phyloP scores from a whole-genome alignment of 2,329 filamentous ascomycete genomes.

The Chaetomium globosum region DNA sequence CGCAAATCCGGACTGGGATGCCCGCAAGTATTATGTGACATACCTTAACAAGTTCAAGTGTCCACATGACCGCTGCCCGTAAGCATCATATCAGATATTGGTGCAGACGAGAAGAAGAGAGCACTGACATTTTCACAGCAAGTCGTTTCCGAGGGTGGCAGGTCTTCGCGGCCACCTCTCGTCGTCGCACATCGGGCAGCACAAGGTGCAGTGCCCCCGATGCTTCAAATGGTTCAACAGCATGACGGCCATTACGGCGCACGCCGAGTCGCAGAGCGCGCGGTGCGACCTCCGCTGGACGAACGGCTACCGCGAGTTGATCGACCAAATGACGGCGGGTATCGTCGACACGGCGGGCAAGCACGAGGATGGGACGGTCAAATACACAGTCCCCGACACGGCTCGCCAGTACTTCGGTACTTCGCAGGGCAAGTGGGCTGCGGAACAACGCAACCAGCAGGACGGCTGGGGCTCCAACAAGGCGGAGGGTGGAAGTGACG shows the following conservation, averaged over 20 bases:
- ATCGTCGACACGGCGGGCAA: constrained; percentile 43
- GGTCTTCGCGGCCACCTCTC: constrained; percentile 49
- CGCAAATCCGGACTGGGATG: constrained; percentile 51
- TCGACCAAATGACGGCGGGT: constrained; percentile 47
- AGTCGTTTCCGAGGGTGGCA: constrained; percentile 43
- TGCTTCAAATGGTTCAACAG: constrained; percentile 50
- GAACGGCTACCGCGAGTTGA: constrained; percentile 44
- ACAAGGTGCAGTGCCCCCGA: constrained; percentile 47
- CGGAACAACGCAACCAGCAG: constrained; percentile 1
- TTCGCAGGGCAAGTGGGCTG: neutral
- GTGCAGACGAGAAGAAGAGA: neutral
- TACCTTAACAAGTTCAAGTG: constrained; percentile 55
- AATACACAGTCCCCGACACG: constrained; percentile 40
- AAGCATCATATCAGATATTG: constrained; percentile 34
- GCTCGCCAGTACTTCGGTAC: constrained; percentile 20
- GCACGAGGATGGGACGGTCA: constrained; percentile 42
- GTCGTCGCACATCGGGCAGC: constrained; percentile 44
- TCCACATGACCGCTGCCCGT: constrained; percentile 57
- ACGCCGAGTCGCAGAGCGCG: constrained; percentile 50
- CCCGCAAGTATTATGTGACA: constrained; percentile 50
- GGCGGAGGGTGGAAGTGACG: neutral
- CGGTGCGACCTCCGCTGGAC: constrained; percentile 50
- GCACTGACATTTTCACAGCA: constrained; percentile 39
- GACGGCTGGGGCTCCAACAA: neutral
- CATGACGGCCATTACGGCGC: constrained; percentile 50